These are phyloP conservation scores for Fagopyrum esculentum DNA, from an alignment of 148 eudicot species.

Conservation along the genomic window DNA sequence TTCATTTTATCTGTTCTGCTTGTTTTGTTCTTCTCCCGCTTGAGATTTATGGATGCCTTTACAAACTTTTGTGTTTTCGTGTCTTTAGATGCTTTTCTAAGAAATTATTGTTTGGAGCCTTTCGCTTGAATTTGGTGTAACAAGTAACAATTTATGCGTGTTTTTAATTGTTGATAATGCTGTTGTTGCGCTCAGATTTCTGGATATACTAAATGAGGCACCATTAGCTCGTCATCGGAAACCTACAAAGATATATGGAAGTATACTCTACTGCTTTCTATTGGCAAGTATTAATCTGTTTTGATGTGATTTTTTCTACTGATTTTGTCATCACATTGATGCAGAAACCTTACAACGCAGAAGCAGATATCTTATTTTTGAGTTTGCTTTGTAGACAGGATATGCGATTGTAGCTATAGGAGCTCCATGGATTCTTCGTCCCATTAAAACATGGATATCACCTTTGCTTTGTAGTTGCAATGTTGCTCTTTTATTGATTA, in stretches of 20 bases:
- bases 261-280: slow-evolving; percentile 67
- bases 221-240: slow-evolving; percentile 85
- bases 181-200: slow-evolving; percentile 41
- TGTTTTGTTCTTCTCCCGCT: not conserved
- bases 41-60: not conserved
- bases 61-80: not conserved
- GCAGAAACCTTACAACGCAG: not conserved
- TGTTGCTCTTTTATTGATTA: slow-evolving; percentile 59
- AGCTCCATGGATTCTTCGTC: slow-evolving; percentile 72
- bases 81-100: not conserved
- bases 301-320: slow-evolving; percentile 4
- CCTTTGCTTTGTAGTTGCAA: slow-evolving; percentile 81
- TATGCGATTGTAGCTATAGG: slow-evolving; percentile 75
- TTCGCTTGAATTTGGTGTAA: not conserved
- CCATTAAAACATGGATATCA: slow-evolving; percentile 40
- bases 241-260: slow-evolving; percentile 70
- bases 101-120: not conserved
- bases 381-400: slow-evolving; percentile 58
- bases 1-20: not conserved
- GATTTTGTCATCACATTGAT: not conserved
- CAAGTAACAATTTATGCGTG: too few species aligned
- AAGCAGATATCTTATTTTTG: slow-evolving; percentile 15
- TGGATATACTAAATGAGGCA: slow-evolving; percentile 86
- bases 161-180: not conserved
- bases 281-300: slow-evolving; percentile 57